Evolutionary conservation across 345 rosid species (phyloP), one percentile per base, ranked within the genome.

Genomic region (Luvunga scandens): DNA sequence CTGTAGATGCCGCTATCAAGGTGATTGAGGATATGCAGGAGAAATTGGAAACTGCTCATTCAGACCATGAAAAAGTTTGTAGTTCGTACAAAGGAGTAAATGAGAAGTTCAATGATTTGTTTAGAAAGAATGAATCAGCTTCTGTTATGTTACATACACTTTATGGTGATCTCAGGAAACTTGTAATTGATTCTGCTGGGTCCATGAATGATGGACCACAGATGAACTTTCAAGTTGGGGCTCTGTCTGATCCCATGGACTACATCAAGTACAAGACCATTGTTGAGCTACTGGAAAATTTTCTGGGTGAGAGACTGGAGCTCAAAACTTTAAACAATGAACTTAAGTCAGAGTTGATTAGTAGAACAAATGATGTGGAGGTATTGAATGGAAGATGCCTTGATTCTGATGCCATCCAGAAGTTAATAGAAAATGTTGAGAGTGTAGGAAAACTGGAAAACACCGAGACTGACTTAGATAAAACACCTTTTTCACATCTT

Each of bases 301-400:
- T 84, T 88, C 72, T 88, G 78, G 84, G 82, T 73, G 91, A 91
- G 87, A 90, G 87, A 84, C 83, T 80, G 75, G 84, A 85, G 73
- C 90, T 92, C 77, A 90, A 79, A 79, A 79, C 90, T 73, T 83
- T 81, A 69, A 87, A 89, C 76, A 80, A 76, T 57, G 76, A 88
- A 76, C 95, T 96, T 66, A 88, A 84, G 77, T 76, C 80, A 64
- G 92, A 90, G 71, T 84, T 91, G 89, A 77, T 65, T 73, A 82
- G 76, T 80, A 85, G 71, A 82, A 75, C 86, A 78, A 83, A 85
- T 36, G 90, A 85, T 70, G 77, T 88, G 59, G 91, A 90, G 86
- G 92, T 88, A 73, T 45, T 91, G 73, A 87, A 78, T 56, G 83
- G 79, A 79, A 84, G 70, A 72, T 84, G 87, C 76, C 82, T 87